phyloP scores from a whole-genome alignment of 2,329 filamentous ascomycete genomes.

The Westerdykella aurantiaca region DNA sequence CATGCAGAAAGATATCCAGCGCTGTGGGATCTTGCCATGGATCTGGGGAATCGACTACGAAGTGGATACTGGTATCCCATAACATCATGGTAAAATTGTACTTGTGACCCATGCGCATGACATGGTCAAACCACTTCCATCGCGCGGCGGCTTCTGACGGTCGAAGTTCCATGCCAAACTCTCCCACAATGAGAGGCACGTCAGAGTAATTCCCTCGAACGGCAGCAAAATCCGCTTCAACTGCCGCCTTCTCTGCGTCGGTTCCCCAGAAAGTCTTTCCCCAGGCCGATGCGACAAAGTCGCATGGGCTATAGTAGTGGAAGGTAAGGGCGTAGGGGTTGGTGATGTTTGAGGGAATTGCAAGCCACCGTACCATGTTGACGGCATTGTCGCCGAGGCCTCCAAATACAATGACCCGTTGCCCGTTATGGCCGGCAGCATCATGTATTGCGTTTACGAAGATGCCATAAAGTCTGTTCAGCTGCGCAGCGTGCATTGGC shows the following conservation, averaged over 20 bases:
- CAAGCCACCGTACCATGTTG: conserved; percentile 49
- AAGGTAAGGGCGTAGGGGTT: conserved; percentile 53
- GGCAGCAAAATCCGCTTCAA: conserved; percentile 43
- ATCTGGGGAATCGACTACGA: too few species aligned
- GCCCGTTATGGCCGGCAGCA: conserved; percentile 47
- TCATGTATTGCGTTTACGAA: conserved; percentile 47
- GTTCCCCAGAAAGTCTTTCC: conserved; percentile 53
- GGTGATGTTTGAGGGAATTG: conserved; percentile 37
- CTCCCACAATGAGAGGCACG: too few species aligned
- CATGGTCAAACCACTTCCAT: too few species aligned
- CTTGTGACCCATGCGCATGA: too few species aligned
- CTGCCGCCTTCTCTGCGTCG: conserved; percentile 43
- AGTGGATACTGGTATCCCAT: too few species aligned
- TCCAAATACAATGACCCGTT: conserved; percentile 49
- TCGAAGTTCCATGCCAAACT: too few species aligned
- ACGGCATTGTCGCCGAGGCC: conserved; percentile 45
- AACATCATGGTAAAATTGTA: too few species aligned
- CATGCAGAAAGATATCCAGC: too few species aligned
- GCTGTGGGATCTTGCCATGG: too few species aligned
- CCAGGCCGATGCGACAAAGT: conserved; percentile 37
- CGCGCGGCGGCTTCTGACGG: too few species aligned
- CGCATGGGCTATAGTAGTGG: conserved; percentile 50
- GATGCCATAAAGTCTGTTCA: conserved; percentile 49
- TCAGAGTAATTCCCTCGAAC: conserved; percentile 32
- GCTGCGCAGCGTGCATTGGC: conserved; percentile 41